Conservation (phyloP, 331 rosid species). For the Telfairia occidentalis region DNA sequence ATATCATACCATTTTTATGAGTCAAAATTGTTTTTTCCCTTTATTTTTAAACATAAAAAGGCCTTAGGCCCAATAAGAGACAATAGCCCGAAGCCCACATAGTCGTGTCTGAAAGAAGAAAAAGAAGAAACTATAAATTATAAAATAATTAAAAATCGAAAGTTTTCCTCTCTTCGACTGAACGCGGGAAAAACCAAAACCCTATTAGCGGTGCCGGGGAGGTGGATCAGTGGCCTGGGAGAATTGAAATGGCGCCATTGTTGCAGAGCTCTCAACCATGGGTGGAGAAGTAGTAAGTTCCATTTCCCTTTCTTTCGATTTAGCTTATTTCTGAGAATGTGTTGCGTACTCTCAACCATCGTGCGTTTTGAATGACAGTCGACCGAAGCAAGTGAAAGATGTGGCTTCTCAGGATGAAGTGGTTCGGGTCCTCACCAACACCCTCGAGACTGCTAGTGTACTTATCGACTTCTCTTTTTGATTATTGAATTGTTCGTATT, state of each 20-base stretch:
- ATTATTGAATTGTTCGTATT: not conserved
- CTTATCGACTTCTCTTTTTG: not conserved
- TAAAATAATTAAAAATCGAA: not conserved
- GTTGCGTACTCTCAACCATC: not conserved
- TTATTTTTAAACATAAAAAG: not conserved
- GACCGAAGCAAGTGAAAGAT: constrained; percentile 87
- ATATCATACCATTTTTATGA: too few species aligned
- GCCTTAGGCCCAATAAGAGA: not conserved
- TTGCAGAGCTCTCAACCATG: constrained; percentile 76
- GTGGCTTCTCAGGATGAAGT: constrained; percentile 95
- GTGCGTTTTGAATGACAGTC: constrained; percentile 27
- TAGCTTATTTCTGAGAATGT: not conserved
- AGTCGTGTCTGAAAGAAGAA: not conserved
- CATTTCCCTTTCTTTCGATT: not conserved
- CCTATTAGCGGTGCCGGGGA: not conserved
- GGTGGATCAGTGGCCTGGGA: not conserved
- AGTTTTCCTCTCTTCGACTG: not conserved
- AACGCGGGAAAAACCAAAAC: constrained; percentile 1
- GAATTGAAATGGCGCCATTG: constrained; percentile 58
- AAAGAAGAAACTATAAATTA: not conserved
- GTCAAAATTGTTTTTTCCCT: too few species aligned
- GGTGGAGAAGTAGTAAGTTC: constrained; percentile 80
- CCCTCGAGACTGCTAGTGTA: constrained; percentile 78
- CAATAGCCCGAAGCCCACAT: not conserved
- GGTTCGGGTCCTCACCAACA: constrained; percentile 83